These are phyloP conservation scores for Chlamydomonas sp. DNA, from an alignment of 139 green algal species.

Conservation along the genomic window DNA sequence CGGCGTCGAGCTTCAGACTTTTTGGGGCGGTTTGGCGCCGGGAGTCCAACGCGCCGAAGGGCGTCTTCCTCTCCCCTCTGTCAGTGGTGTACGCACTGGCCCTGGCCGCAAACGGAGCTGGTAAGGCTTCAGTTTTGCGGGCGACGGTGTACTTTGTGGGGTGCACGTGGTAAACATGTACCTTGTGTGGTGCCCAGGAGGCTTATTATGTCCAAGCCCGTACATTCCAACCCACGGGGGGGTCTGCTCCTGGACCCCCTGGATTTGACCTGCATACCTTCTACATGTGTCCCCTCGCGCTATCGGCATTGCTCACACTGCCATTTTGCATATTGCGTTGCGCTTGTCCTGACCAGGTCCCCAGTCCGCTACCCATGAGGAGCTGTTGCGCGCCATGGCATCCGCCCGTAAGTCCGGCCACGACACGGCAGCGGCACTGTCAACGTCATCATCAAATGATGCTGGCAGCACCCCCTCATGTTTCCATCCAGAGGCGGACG, in stretches of 20 bases:
- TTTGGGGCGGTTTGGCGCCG: not conserved
- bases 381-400: constrained; percentile 10
- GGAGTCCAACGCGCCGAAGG: not conserved
- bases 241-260: too few relatives aligned
- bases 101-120: constrained; percentile 25
- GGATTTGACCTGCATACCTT: too few relatives aligned
- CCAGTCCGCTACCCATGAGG: not conserved
- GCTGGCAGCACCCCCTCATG: too few relatives aligned
- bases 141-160: too few relatives aligned
- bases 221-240: too few relatives aligned
- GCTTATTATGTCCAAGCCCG: too few relatives aligned
- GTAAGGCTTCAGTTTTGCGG: not conserved
- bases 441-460: not conserved
- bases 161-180: too few relatives aligned
- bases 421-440: not conserved
- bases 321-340: not conserved
- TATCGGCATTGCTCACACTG: not conserved
- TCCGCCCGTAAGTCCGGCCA: not conserved
- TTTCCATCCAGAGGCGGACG: too few relatives aligned
- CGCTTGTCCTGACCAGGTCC: not conserved
- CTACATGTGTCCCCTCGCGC: too few relatives aligned
- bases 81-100: constrained; percentile 25
- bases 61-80: constrained; percentile 4
- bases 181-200: too few relatives aligned
- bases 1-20: too few relatives aligned